Percentiles rank a stretch among this genome's conserved stretches.
phyloP scores from a whole-genome alignment of 2,329 filamentous ascomycete genomes.

The Claviceps africana region DNA sequence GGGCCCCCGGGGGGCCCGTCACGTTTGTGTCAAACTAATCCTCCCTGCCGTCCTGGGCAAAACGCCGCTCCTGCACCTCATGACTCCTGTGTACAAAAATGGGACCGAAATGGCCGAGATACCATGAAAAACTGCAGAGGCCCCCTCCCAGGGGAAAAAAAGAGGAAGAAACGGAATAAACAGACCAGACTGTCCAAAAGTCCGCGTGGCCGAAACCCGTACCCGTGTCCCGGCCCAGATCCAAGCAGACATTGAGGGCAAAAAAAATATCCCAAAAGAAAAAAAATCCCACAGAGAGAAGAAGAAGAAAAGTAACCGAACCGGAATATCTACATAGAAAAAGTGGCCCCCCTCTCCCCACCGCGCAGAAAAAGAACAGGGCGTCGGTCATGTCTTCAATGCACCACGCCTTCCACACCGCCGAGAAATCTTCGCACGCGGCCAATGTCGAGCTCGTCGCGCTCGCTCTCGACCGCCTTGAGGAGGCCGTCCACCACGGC shows the following conservation, averaged over 20 bases:
- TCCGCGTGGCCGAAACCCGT: too few species aligned
- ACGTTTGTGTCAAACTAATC: background rate
- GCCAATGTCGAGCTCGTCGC: constrained; percentile 58
- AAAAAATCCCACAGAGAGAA: too few species aligned
- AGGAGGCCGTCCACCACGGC: constrained; percentile 65
- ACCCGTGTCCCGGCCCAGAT: background rate
- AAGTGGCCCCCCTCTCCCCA: too few species aligned
- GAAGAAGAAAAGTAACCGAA: background rate
- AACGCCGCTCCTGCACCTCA: background rate
- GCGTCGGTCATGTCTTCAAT: too few species aligned
- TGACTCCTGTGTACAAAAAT: background rate
- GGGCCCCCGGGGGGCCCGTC: too few species aligned
- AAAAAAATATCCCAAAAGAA: too few species aligned
- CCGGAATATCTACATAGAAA: too few species aligned
- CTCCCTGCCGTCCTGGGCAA: background rate
- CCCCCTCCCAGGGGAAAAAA: too few species aligned
- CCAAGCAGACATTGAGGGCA: background rate
- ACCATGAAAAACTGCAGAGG: too few species aligned
- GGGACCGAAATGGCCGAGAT: background rate
- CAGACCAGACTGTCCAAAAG: too few species aligned
- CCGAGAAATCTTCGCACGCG: constrained; percentile 67
- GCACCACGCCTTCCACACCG: constrained; percentile 54
- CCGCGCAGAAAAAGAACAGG: background rate
- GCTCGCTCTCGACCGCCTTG: constrained; percentile 80
- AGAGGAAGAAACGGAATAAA: too few species aligned